phyloP scores from a whole-genome alignment of 441 rosid genomes.

The Arabidopsis hybrid region DNA sequence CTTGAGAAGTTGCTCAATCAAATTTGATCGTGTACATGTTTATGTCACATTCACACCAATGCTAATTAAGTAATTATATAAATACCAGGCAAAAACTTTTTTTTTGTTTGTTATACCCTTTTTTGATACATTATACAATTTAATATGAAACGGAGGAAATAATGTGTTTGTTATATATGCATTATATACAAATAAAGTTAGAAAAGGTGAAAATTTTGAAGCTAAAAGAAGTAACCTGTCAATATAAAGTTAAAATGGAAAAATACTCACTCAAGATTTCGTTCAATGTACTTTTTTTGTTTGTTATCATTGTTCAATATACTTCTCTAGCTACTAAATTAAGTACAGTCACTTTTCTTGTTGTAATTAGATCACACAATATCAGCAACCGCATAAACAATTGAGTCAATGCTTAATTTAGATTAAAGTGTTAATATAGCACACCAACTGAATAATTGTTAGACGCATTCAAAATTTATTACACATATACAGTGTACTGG shows the following conservation, averaged over 20 bases:
- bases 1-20: conserved; percentile 30
- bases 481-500: not conserved
- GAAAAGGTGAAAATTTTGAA: not conserved
- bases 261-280: not conserved
- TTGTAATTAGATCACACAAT: conserved; percentile 23
- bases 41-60: conserved; percentile 19
- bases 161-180: not conserved
- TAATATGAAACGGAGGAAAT: not conserved
- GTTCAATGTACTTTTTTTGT: not conserved
- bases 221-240: not conserved
- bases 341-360: conserved; percentile 18
- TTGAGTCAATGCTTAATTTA: conserved; percentile 22
- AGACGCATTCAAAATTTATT: not conserved
- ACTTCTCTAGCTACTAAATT: not conserved
- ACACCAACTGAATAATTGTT: conserved; percentile 25
- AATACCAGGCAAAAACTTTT: too few species aligned
- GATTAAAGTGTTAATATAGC: conserved; percentile 3
- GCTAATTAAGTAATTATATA: too few species aligned
- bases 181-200: not conserved
- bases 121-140: not conserved
- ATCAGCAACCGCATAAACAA: conserved; percentile 22
- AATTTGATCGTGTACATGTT: conserved; percentile 19
- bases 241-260: not conserved
- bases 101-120: too few species aligned
- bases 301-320: not conserved